Evolutionary conservation across 2,329 filamentous ascomycete genomes (phyloP), one percentile per base, ranked within the genome.

Genomic region (Pseudocercospora cruenta): DNA sequence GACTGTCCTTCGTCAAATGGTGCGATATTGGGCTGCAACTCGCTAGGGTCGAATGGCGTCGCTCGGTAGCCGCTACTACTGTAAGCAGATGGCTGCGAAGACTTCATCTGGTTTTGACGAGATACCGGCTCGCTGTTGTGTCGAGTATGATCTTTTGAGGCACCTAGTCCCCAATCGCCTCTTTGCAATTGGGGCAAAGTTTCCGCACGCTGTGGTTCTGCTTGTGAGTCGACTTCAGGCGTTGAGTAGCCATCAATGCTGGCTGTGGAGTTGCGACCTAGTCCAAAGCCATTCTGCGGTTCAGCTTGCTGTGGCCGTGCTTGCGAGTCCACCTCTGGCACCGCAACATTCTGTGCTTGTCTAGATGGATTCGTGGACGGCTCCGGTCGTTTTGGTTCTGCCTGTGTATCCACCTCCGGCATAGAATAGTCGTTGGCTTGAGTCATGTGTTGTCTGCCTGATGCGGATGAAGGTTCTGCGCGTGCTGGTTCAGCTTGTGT

Each of bases 51-150:
- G 24, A 74, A 63, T 8, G 72, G 69, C 43, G 61, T 68, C 14
- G 70, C 66, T 16, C 68, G 63, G 45, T 74, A 74, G 26, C 67
- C 67, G 54, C 28, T 69, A 45, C 64, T 64, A 45, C 54, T n/a
- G 36, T 63, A 39, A 24, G 22, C 22, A 26, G 16, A 9, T 12
- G 55, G 16, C 28, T 24, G 55, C 9, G 8, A 19, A 31, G 19
- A 43, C 16, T 43, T 22, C 2, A 22, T 26, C 31, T 58, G 28
- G 26, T 26, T 16, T 51, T 26, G 47, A 12, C 22, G 47, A 21
- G 47, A 26, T 51, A 51, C 9, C 22, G 47, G 21, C 12, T 51
- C 47, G 22, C 47, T 51, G 12, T 26, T 21, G 22, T 3, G 26
- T 26, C 26, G 51, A 26, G 12, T 4, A 10, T 55, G 22, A 24